These are phyloP conservation scores for Yarrowia hollandica DNA, from an alignment of 805 yeast species.

Conservation along the genomic window DNA sequence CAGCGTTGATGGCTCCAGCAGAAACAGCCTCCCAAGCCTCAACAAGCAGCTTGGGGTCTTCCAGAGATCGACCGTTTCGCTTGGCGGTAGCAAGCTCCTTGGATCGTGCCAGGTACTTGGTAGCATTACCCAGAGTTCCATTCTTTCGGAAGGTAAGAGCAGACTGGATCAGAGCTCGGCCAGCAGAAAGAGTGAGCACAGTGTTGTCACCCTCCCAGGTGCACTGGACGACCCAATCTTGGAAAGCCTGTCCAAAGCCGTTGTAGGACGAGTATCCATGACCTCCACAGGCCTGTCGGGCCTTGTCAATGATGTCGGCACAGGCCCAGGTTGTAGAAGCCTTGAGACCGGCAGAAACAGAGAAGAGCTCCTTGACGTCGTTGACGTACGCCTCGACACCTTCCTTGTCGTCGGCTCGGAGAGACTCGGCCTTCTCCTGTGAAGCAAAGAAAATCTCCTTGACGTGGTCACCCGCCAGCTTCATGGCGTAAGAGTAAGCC, in stretches of 20 bases:
- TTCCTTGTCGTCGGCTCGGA: conserved; percentile 51
- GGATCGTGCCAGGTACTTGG: conserved; percentile 45
- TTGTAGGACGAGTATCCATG: conserved; percentile 92
- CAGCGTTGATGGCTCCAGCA: conserved; percentile 40
- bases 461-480: conserved; percentile 67
- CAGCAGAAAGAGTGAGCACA: conserved; percentile 78
- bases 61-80: conserved; percentile 36
- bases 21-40: conserved; percentile 45
- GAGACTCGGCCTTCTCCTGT: conserved; percentile 51
- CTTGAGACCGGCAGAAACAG: conserved; percentile 82
- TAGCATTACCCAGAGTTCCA: conserved; percentile 51
- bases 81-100: conserved; percentile 30
- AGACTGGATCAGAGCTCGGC: conserved; percentile 67
- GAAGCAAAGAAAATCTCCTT: conserved; percentile 49
- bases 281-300: conserved; percentile 94
- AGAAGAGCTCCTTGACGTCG: conserved; percentile 73
- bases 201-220: conserved; percentile 99
- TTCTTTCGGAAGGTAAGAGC: conserved; percentile 43
- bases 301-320: conserved; percentile 77
- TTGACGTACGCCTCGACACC: conserved; percentile 51
- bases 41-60: conserved; percentile 37
- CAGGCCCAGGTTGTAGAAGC: conserved; percentile 88
- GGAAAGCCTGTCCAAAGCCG: conserved; percentile 84
- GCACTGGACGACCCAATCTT: conserved; percentile 96
- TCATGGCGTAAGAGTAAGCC: conserved; percentile 74